Evolutionary conservation across 805 yeast genomes (phyloP).

Genomic region (Middelhovenomyces tepae): DNA sequence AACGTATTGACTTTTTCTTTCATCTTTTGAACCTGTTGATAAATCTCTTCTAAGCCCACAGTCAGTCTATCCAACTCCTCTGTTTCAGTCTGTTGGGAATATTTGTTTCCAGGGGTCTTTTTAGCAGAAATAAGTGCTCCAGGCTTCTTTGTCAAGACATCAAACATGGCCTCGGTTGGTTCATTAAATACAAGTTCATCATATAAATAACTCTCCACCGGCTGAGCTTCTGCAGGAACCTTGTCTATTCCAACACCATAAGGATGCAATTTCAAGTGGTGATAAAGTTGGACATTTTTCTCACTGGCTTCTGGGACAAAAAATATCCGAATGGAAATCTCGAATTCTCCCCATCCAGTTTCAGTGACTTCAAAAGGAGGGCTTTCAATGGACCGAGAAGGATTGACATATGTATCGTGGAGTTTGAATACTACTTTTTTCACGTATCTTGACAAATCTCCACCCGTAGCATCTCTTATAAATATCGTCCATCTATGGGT

Average conservation of each 20-base stretch:
- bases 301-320: slow-evolving; percentile 84
- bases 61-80: slow-evolving; percentile 56
- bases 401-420: slow-evolving; percentile 86
- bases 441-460: slow-evolving; percentile 71
- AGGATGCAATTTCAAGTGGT: slow-evolving; percentile 87
- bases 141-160: slow-evolving; percentile 47
- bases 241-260: slow-evolving; percentile 35
- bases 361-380: slow-evolving; percentile 96
- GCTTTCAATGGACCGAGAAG: slow-evolving; percentile 74
- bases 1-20: slow-evolving; percentile 30
- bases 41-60: slow-evolving; percentile 36
- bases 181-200: slow-evolving; percentile 94
- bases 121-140: slow-evolving; percentile 29
- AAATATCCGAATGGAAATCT: slow-evolving; percentile 76
- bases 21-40: slow-evolving; percentile 36
- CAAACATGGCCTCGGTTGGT: slow-evolving; percentile 86
- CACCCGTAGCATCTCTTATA: slow-evolving; percentile 59
- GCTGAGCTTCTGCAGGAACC: slow-evolving; percentile 16
- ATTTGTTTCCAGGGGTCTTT: slow-evolving; percentile 12
- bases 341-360: slow-evolving; percentile 99
- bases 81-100: slow-evolving; percentile 45
- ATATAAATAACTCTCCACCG: slow-evolving; percentile 55
- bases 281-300: slow-evolving; percentile 77
- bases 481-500: slow-evolving; percentile 96
- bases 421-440: slow-evolving; percentile 89